phyloP scores from a whole-genome alignment of 495 filamentous ascomycete species.

The Lasiosphaeria ovina region DNA sequence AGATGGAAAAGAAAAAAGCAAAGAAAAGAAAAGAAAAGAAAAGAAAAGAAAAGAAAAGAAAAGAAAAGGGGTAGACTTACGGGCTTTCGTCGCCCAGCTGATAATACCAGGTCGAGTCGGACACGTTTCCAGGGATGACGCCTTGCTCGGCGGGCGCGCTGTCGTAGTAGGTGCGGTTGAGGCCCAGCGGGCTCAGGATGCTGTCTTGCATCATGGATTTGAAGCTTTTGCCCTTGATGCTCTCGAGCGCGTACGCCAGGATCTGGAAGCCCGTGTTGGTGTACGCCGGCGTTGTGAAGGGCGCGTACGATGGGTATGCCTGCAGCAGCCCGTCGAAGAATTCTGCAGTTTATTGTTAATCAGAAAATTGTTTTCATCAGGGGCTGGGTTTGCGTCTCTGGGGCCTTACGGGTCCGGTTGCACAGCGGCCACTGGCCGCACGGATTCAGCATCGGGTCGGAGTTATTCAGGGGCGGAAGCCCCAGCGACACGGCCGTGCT shows the following conservation, averaged over 20 bases:
- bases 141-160: constrained; percentile 30
- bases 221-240: constrained; percentile 49
- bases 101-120: constrained; percentile 32
- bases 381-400: background rate
- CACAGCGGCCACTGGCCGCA: constrained; percentile 38
- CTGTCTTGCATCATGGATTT: constrained; percentile 42
- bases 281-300: constrained; percentile 52
- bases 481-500: constrained; percentile 29
- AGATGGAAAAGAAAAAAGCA: background rate
- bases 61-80: constrained; percentile 20
- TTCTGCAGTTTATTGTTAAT: constrained; percentile 31
- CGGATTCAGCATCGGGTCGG: constrained; percentile 42
- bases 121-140: constrained; percentile 34
- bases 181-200: constrained; percentile 45
- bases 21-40: constrained; percentile 13
- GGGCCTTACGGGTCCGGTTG: constrained; percentile 31
- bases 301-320: constrained; percentile 47
- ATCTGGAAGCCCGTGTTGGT: constrained; percentile 56
- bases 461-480: constrained; percentile 41
- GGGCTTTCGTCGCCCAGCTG: constrained; percentile 42
- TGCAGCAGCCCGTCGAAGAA: constrained; percentile 53
- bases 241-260: constrained; percentile 53
- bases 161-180: constrained; percentile 41
- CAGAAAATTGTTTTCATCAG: background rate
- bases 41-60: background rate